Conservation (phyloP, 805 yeast genomes). For the Candida michaelii region DNA sequence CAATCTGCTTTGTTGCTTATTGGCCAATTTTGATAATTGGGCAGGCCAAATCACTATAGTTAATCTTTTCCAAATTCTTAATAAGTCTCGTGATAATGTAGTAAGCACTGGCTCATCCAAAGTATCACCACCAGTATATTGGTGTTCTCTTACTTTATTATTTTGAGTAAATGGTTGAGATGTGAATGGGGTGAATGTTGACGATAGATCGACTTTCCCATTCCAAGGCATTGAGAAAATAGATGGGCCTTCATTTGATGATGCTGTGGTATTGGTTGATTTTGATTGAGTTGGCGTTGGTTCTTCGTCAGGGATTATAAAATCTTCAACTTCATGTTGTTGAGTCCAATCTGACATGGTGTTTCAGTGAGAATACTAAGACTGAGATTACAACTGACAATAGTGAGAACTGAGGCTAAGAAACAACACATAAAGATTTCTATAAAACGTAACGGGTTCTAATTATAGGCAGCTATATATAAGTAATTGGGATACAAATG, state of each 20-base stretch:
- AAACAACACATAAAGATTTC: too few relatives aligned
- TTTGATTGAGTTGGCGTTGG: not conserved
- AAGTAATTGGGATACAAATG: too few relatives aligned
- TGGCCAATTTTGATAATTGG: conserved; percentile 37
- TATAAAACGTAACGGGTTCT: too few relatives aligned
- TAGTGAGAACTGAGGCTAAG: not conserved
- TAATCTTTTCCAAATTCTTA: conserved; percentile 35
- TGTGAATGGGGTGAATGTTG: conserved; percentile 35
- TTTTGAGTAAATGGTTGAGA: conserved; percentile 20
- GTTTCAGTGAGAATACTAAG: too few relatives aligned
- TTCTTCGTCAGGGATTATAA: conserved; percentile 40
- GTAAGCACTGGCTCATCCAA: conserved; percentile 66
- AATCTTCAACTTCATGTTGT: conserved; percentile 24
- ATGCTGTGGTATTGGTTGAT: not conserved
- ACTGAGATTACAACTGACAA: too few relatives aligned
- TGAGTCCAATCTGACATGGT: conserved; percentile 11
- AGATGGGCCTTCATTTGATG: not conserved
- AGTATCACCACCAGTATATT: conserved; percentile 68
- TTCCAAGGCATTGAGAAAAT: conserved; percentile 13
- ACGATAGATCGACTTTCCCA: conserved; percentile 29
- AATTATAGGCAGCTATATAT: too few relatives aligned
- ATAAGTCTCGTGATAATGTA: conserved; percentile 46
- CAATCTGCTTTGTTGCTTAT: conserved; percentile 32
- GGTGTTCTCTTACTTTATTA: conserved; percentile 43
- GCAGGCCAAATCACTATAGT: conserved; percentile 46